phyloP scores from a whole-genome alignment of 148 eudicot species.

The Diospyros kaki region DNA sequence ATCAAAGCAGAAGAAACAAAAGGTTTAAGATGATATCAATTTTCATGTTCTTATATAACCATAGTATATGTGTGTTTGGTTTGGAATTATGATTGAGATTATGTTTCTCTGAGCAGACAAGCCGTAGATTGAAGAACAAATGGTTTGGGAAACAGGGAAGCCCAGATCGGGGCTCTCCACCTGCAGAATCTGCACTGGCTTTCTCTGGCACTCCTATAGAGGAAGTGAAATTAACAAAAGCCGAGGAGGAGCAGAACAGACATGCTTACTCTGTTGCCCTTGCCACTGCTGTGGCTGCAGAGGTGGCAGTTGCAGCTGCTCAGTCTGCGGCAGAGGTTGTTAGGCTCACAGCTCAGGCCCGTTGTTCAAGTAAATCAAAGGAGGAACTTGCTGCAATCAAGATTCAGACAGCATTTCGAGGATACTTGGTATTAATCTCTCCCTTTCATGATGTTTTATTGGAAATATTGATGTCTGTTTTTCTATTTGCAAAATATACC shows the following conservation, averaged over 20 bases:
- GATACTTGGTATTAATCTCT: slow-evolving; percentile 50
- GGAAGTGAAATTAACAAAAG: slow-evolving; percentile 39
- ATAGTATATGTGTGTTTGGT: not conserved
- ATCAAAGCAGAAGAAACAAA: slow-evolving; percentile 54
- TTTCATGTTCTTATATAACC: not conserved
- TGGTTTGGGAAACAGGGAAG: slow-evolving; percentile 37
- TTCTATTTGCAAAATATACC: not conserved
- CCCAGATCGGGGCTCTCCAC: slow-evolving; percentile 24
- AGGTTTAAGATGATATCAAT: slow-evolving; percentile 29
- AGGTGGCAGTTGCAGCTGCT: slow-evolving; percentile 83
- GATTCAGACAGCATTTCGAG: slow-evolving; percentile 84
- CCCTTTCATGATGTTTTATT: not conserved
- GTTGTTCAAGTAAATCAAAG: slow-evolving; percentile 41
- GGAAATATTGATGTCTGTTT: not conserved
- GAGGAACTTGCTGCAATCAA: slow-evolving; percentile 78
- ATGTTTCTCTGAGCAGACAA: slow-evolving; percentile 24
- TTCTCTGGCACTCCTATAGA: slow-evolving; percentile 24
- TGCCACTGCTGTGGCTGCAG: slow-evolving; percentile 83
- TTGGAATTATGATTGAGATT: not conserved
- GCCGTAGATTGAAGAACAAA: slow-evolving; percentile 40
- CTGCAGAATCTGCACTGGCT: slow-evolving; percentile 22
- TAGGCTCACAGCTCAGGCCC: slow-evolving; percentile 49
- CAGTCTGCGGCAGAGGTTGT: slow-evolving; percentile 90
- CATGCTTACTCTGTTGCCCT: slow-evolving; percentile 79
- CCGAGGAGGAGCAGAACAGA: slow-evolving; percentile 51